A percentile compares a stretch with the other conserved stretches of the same genome.
These are phyloP conservation scores for Vigna hirtella DNA, from an alignment of 306 rosid genomes.

Conservation along the genomic window DNA sequence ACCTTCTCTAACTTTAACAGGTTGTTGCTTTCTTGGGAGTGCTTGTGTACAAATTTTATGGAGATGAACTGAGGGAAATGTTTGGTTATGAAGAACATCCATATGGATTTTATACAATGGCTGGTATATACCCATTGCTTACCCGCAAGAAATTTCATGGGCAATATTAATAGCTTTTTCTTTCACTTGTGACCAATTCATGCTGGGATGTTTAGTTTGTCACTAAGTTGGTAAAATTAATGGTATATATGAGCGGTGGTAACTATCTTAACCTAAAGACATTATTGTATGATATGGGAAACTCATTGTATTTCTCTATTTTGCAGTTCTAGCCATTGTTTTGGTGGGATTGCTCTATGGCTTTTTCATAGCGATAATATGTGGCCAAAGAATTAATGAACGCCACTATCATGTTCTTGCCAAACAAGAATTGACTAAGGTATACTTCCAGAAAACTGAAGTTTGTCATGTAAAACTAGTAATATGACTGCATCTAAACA, in stretches of 20 bases:
- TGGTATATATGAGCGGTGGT: neutral
- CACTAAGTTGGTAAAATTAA: slow-evolving; percentile 9
- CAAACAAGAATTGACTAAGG: slow-evolving; percentile 96
- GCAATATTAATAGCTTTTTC: slow-evolving; percentile 35
- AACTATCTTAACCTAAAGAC: slow-evolving; percentile 41
- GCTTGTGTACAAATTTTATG: slow-evolving; percentile 92
- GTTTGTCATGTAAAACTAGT: slow-evolving; percentile 28
- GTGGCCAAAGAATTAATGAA: slow-evolving; percentile 97
- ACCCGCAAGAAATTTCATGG: slow-evolving; percentile 12
- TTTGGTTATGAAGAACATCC: slow-evolving; percentile 99
- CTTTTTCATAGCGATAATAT: slow-evolving; percentile 97
- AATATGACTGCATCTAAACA: slow-evolving; percentile 34
- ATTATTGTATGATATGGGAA: slow-evolving; percentile 1
- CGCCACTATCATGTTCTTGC: slow-evolving; percentile 99
- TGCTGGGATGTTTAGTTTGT: slow-evolving; percentile 33
- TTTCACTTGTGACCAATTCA: slow-evolving; percentile 15
- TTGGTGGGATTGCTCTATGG: slow-evolving; percentile 99
- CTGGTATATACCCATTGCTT: slow-evolving; percentile 70
- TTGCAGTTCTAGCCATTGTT: slow-evolving; percentile 90
- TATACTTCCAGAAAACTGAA: slow-evolving; percentile 40
- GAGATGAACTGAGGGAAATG: slow-evolving; percentile 96
- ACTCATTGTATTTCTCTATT: slow-evolving; percentile 43
- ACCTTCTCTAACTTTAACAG: slow-evolving; percentile 56
- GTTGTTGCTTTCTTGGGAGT: slow-evolving; percentile 96
- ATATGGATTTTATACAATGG: slow-evolving; percentile 95